Percentiles rank a stretch among this genome's conserved stretches.
These are phyloP conservation scores for Boletus speciosus DNA, from an alignment of 768 basidiomycete species.

Conservation along the genomic window DNA sequence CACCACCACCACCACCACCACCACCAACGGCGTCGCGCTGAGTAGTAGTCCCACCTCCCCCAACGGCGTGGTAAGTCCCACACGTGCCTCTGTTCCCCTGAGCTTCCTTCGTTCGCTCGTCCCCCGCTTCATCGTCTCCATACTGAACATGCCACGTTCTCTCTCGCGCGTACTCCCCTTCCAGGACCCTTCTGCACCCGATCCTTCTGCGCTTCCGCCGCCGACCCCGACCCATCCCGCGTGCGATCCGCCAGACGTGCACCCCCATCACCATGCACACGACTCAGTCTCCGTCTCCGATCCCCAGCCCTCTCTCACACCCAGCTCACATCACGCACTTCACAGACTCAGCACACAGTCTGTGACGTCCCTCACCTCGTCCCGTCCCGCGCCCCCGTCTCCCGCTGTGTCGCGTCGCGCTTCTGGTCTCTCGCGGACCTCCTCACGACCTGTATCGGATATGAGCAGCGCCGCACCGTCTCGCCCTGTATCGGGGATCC, in stretches of 20 bases:
- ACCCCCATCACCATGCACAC: not conserved
- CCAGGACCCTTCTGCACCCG: slow-evolving; percentile 37
- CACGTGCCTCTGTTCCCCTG: slow-evolving; percentile 17
- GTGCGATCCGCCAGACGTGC: slow-evolving; percentile 28
- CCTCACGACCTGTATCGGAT: slow-evolving; percentile 24
- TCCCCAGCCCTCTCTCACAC: slow-evolving; percentile 3
- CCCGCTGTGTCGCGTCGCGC: slow-evolving; percentile 47
- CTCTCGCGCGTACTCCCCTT: slow-evolving; percentile 25
- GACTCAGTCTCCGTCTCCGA: not conserved
- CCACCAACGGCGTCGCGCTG: slow-evolving; percentile 1
- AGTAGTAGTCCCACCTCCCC: not conserved
- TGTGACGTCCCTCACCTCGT: slow-evolving; percentile 38
- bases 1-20: not conserved
- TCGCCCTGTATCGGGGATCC: slow-evolving; percentile 14
- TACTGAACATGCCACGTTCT: slow-evolving; percentile 30
- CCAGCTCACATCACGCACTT: slow-evolving; percentile 3
- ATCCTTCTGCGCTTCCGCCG: slow-evolving; percentile 19
- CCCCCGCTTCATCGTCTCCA: slow-evolving; percentile 23
- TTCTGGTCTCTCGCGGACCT: slow-evolving; percentile 31
- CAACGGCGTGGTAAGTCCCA: slow-evolving; percentile 30
- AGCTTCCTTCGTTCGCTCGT: slow-evolving; percentile 25
- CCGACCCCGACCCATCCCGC: slow-evolving; percentile 23
- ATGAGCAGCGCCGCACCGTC: slow-evolving; percentile 16
- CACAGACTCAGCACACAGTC: slow-evolving; percentile 26
- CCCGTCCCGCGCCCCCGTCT: slow-evolving; percentile 60